A percentile compares a stretch with the other conserved stretches of the same genome.
Conservation (phyloP, 495 filamentous ascomycete genomes). For the Tuber umbilicatum region DNA sequence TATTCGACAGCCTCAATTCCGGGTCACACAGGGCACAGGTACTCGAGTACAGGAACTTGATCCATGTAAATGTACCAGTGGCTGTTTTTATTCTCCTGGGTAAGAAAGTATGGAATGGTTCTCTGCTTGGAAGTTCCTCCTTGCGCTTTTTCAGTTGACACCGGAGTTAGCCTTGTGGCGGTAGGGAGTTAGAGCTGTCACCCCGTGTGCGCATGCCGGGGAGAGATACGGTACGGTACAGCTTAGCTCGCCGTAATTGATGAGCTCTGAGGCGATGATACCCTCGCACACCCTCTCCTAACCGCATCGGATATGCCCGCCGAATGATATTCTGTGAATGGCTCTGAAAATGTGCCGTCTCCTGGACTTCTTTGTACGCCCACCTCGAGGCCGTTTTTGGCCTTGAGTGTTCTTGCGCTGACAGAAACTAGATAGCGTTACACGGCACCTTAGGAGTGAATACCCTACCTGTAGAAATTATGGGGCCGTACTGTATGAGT, state of each 20-base stretch:
- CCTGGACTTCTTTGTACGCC: not conserved
- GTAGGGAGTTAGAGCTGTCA: not conserved
- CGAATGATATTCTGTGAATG: not conserved
- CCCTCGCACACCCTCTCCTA: not conserved
- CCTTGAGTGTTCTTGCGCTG: not conserved
- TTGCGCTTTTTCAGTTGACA: not conserved
- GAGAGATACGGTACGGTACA: not conserved
- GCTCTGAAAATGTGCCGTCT: not conserved
- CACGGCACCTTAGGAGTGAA: not conserved
- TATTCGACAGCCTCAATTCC: not conserved
- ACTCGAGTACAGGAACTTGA: not conserved
- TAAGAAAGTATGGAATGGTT: not conserved
- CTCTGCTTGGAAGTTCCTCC: not conserved
- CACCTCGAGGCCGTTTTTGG: not conserved
- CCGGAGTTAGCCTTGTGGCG: not conserved
- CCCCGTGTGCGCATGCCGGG: too few species aligned
- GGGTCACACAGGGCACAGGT: not conserved
- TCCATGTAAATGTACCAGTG: not conserved
- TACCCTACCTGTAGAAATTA: not conserved
- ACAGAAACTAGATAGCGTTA: not conserved
- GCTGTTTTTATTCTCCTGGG: not conserved
- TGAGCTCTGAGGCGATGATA: not conserved
- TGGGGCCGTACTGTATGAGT: not conserved
- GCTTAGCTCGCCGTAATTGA: not conserved
- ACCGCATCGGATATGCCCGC: not conserved